Evolutionary conservation across 2,329 filamentous ascomycete genomes (phyloP).

Genomic region (Botrytis galanthina): DNA sequence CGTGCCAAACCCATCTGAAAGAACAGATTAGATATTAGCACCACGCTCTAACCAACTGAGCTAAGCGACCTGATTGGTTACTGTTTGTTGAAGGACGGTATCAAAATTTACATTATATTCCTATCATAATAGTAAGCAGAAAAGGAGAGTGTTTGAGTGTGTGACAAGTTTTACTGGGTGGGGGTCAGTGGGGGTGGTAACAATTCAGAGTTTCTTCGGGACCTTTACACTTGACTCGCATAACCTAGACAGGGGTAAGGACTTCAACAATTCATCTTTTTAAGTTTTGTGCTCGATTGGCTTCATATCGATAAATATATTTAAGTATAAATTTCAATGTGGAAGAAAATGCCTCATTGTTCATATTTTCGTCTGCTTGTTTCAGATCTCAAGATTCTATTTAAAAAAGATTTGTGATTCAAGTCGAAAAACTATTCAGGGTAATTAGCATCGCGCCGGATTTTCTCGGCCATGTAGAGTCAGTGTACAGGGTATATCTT

Average conservation of each 20-base stretch:
- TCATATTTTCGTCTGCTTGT: neutral
- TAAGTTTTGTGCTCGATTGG: neutral
- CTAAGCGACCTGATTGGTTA: slow-evolving; percentile 1
- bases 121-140: neutral
- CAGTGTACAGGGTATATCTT: neutral
- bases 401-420: neutral
- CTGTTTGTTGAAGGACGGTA: rapidly evolving
- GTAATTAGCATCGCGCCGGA: neutral
- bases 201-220: neutral
- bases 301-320: neutral
- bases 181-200: neutral
- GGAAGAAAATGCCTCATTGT: neutral
- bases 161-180: neutral
- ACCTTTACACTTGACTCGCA: neutral
- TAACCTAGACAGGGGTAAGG: neutral
- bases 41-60: slow-evolving; percentile 10
- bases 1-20: neutral
- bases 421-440: neutral
- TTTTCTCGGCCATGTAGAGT: neutral
- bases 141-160: neutral
- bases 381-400: neutral
- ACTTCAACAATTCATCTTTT: neutral
- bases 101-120: rapidly evolving
- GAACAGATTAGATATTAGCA: neutral
- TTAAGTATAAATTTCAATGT: neutral